Conservation (phyloP, 768 basidiomycete species). For the Hypholoma fasciculare region DNA sequence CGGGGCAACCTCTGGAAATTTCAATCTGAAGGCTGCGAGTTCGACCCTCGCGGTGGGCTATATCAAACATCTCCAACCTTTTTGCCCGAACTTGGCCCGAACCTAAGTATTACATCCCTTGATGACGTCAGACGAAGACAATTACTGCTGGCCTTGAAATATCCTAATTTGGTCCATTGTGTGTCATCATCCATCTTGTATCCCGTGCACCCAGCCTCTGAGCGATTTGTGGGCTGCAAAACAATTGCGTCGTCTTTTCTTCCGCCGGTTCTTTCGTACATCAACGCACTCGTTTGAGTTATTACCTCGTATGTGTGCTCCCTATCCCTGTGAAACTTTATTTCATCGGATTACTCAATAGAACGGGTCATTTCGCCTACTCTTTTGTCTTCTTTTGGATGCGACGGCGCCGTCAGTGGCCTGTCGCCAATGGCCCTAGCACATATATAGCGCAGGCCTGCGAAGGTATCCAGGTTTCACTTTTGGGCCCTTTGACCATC, state of each 20-base stretch:
- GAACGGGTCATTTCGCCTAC: not conserved
- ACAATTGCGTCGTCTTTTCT: too few relatives aligned
- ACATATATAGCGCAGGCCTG: not conserved
- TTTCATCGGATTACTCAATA: not conserved
- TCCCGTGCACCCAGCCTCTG: too few relatives aligned
- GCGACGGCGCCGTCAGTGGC: not conserved
- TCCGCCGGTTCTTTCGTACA: too few relatives aligned
- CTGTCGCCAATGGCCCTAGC: not conserved
- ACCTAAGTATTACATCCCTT: too few relatives aligned
- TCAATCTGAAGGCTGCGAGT: constrained; percentile 81
- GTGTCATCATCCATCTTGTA: too few relatives aligned
- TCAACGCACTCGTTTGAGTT: too few relatives aligned
- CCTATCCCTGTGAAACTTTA: too few relatives aligned
- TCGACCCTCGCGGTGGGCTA: constrained; percentile 86
- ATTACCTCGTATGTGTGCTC: too few relatives aligned
- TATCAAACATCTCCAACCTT: not conserved
- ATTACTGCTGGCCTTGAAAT: not conserved
- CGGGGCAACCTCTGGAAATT: constrained; percentile 26
- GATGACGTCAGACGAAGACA: not conserved
- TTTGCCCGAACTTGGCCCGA: not conserved
- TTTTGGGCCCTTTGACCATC: not conserved
- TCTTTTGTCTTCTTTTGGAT: not conserved
- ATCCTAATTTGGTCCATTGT: not conserved
- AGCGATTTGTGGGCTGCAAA: too few relatives aligned
- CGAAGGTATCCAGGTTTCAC: not conserved